Conservation (phyloP, 1,139 yeast species). For the Blastobotrys apis region DNA sequence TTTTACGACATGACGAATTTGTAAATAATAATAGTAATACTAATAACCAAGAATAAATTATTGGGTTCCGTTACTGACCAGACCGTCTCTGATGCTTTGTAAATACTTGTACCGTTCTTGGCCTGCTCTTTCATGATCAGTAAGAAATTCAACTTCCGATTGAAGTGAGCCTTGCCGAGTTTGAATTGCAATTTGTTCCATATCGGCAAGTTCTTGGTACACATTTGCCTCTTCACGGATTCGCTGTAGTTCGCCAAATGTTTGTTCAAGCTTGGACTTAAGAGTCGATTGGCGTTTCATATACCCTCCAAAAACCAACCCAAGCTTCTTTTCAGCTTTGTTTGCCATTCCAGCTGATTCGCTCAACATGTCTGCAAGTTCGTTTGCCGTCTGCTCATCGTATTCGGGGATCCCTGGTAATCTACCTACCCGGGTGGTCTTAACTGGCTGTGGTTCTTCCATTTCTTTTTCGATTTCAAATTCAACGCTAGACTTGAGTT, state of each 20-base stretch:
- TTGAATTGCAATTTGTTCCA: conserved; percentile 38
- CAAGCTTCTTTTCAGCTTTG: conserved; percentile 36
- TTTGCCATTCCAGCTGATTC: conserved; percentile 33
- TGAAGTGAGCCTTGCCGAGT: conserved; percentile 37
- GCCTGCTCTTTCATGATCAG: conserved; percentile 39
- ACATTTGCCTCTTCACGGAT: conserved; percentile 30
- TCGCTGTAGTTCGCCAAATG: conserved; percentile 31
- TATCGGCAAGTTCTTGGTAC: conserved; percentile 26
- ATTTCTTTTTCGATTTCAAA: conserved; percentile 35
- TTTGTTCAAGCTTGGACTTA: conserved; percentile 28
- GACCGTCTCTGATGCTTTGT: conserved; percentile 7
- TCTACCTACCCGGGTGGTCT: not conserved
- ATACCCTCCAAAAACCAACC: conserved; percentile 38
- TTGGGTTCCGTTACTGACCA: not conserved
- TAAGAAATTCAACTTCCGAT: conserved; percentile 40
- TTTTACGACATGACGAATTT: conserved; percentile 12
- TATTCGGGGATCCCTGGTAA: conserved; percentile 8
- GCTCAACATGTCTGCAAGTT: conserved; percentile 17
- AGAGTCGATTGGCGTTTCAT: conserved; percentile 34
- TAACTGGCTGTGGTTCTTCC: not conserved
- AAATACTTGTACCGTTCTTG: conserved; percentile 34
- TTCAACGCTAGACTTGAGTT: conserved; percentile 31
- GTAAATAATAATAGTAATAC: not conserved
- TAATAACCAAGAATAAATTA: not conserved
- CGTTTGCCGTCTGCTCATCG: conserved; percentile 17